These are phyloP conservation scores for Luffa acutangula DNA, from an alignment of 306 rosid genomes.

Conservation along the genomic window DNA sequence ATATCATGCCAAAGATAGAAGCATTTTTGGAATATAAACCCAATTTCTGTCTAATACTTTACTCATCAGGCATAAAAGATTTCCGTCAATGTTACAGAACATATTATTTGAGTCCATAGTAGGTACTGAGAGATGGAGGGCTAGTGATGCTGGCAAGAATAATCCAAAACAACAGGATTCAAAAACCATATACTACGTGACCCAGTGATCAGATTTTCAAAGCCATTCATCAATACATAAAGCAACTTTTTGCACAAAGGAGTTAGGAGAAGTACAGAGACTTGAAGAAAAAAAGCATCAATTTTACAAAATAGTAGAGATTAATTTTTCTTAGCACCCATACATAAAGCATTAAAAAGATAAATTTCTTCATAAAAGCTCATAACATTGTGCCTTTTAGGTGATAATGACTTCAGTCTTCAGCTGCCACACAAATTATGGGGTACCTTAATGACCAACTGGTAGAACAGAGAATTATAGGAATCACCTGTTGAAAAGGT, in stretches of 20 bases:
- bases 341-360: too few relatives aligned
- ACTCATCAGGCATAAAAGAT: neutral
- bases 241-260: neutral
- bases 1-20: neutral
- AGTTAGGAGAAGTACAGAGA: too few relatives aligned
- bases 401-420: too few relatives aligned
- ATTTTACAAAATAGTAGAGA: too few relatives aligned
- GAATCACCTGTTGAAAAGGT: too few relatives aligned
- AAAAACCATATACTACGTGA: neutral
- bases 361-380: too few relatives aligned
- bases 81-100: neutral
- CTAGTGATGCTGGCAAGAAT: neutral
- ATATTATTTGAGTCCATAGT: neutral
- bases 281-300: too few relatives aligned
- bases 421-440: too few relatives aligned
- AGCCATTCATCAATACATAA: neutral
- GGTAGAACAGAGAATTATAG: too few relatives aligned
- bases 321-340: too few relatives aligned
- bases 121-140: neutral
- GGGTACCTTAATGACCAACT: too few relatives aligned
- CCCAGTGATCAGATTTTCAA: neutral
- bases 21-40: neutral
- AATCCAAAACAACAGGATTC: neutral
- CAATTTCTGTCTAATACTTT: neutral
- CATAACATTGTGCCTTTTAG: too few relatives aligned